Evolutionary conservation across 495 filamentous ascomycete genomes (phyloP), one percentile per base, ranked within the genome.

Genomic region (Neurospora sp.): DNA sequence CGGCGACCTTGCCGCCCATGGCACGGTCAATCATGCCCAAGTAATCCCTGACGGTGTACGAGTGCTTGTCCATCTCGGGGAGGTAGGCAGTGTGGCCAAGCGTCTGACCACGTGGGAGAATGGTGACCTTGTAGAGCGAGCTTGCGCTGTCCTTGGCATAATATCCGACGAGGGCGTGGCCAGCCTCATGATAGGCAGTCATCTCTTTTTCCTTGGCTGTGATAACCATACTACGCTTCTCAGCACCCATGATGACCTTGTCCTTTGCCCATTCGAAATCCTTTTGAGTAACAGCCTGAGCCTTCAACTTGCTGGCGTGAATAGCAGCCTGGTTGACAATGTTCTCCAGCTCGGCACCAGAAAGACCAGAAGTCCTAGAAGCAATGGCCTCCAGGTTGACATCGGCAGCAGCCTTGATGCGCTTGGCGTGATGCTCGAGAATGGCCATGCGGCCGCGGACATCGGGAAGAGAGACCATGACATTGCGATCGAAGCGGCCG

Each of bases 221-320:
- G 73, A 98, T 96, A 73, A 98, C 89, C 79, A 93, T 91, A 78
- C 90, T 95, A 76, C 88, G 89, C 79, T 91, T 88, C 84, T 98
- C 96, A 40, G 95, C 93, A 68, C 96, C 96, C 93, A 99, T 97
- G 84, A 98, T 91, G 72, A 99, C 93, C 83, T 94, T 97, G 84
- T 99, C 96, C 81, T 96, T 98, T 68, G 96, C 95, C 93, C 94
- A 98, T 74, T 98, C 96, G 71, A 99, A 92, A 78, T 98, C 93
- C 22, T 86, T 79, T 79, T 93, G 90, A 27, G 86, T 84, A 74
- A 99, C 94, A 59, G 88, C 88, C 59, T 82, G 82, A 18, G 89
- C 86, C 82, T 93, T 95, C 70, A 90, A 86, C 79, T 94, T 92
- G 79, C 91, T 93, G 18, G 96, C 96, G 76, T 91, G 93, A 42